Evolutionary conservation across 2,329 filamentous ascomycete species (phyloP).

Genomic region (Aspergillus vadensis): DNA sequence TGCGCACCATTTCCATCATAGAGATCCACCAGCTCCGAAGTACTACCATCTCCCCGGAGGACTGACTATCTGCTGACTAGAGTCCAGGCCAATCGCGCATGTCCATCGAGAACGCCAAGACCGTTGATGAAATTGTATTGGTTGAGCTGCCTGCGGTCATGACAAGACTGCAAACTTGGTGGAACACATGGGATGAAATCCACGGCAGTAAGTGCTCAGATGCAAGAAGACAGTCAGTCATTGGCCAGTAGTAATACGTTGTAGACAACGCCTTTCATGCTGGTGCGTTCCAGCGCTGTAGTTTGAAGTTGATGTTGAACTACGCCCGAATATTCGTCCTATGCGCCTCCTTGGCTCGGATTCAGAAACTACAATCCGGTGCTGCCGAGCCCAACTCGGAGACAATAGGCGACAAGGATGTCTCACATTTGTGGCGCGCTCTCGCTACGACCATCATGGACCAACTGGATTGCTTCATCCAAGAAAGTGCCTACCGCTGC

Average conservation of each 20-base stretch:
- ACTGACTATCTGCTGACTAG: neutral
- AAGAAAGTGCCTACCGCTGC: conserved; percentile 36
- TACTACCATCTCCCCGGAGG: conserved; percentile 6
- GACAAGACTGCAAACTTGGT: conserved; percentile 35
- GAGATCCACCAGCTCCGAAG: conserved; percentile 40
- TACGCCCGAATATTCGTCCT: conserved; percentile 38
- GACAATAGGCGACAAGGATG: conserved; percentile 23
- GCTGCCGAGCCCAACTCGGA: conserved; percentile 24
- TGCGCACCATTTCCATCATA: conserved; percentile 39
- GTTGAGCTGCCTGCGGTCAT: conserved; percentile 36
- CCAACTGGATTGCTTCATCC: conserved; percentile 35
- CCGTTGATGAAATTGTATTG: conserved; percentile 28
- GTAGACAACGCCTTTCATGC: conserved; percentile 40
- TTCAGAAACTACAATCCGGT: conserved; percentile 35
- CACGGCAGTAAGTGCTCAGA: conserved; percentile 30
- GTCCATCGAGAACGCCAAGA: conserved; percentile 32
- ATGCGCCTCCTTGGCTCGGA: conserved; percentile 36
- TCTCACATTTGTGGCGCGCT: conserved; percentile 34
- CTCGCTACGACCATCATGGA: conserved; percentile 38
- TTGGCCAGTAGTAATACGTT: neutral
- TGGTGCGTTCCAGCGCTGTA: conserved; percentile 39
- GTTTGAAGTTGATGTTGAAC: conserved; percentile 36
- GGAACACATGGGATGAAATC: conserved; percentile 39
- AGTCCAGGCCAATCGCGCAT: conserved; percentile 30
- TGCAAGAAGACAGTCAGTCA: neutral